phyloP scores from a whole-genome alignment of 2,329 filamentous ascomycete species.

The Microcyclosporella mali region DNA sequence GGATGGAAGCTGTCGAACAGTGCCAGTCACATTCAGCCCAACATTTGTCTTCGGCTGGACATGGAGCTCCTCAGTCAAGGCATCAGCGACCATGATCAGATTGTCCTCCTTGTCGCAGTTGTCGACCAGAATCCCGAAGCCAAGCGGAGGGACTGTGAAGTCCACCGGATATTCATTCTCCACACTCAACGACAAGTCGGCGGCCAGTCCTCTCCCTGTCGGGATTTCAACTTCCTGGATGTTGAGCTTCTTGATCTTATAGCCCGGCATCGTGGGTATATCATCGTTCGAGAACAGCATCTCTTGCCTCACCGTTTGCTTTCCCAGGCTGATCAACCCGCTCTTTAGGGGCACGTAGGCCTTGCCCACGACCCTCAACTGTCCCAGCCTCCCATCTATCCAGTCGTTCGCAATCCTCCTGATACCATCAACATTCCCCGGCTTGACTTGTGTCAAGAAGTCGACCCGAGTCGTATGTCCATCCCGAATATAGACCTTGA shows the following conservation, averaged over 20 bases:
- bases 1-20: slow-evolving; percentile 67
- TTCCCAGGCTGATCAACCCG: slow-evolving; percentile 72
- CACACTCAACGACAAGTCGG: slow-evolving; percentile 67
- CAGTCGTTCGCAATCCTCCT: slow-evolving; percentile 80
- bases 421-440: slow-evolving; percentile 71
- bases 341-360: slow-evolving; percentile 69
- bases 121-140: slow-evolving; percentile 77
- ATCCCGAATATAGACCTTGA: slow-evolving; percentile 71
- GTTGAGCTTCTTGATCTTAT: slow-evolving; percentile 74
- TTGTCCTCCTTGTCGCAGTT: slow-evolving; percentile 68
- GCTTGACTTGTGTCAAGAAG: slow-evolving; percentile 67
- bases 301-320: slow-evolving; percentile 66
- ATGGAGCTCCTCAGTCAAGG: slow-evolving; percentile 59
- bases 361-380: slow-evolving; percentile 66
- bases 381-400: slow-evolving; percentile 69
- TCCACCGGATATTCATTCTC: slow-evolving; percentile 73
- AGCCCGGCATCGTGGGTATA: slow-evolving; percentile 70
- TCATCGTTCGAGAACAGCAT: slow-evolving; percentile 67
- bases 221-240: slow-evolving; percentile 63
- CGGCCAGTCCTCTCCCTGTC: slow-evolving; percentile 62
- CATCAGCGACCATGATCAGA: slow-evolving; percentile 72
- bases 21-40: slow-evolving; percentile 61
- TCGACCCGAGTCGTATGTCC: slow-evolving; percentile 72
- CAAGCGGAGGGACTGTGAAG: slow-evolving; percentile 69
- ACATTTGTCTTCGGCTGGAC: slow-evolving; percentile 65